A percentile compares a stretch with the other conserved stretches of the same genome.
Conservation (phyloP, 108 stramenopile species). For the Aurantiochytrium sp. region DNA sequence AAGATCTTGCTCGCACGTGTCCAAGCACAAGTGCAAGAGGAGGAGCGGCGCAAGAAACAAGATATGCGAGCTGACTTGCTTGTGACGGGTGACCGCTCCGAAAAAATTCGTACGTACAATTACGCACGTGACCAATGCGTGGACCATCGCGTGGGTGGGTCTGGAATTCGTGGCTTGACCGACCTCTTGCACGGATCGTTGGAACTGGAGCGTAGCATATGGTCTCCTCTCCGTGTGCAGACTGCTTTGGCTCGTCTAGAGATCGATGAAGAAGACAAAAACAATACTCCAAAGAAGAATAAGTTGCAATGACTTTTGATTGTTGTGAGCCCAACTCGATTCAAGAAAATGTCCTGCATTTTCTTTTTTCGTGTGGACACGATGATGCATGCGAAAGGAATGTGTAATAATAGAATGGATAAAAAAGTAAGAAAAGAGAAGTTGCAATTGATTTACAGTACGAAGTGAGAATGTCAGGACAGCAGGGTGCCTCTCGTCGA, state of each 20-base stretch:
- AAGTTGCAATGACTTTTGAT: no score
- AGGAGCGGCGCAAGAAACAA: constrained; percentile 47
- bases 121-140: constrained; percentile 92
- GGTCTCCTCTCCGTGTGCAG: neutral
- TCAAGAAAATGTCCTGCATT: no score
- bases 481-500: no score
- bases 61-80: constrained; percentile 55
- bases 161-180: constrained; percentile 54
- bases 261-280: neutral
- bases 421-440: neutral
- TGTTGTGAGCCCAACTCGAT: no score
- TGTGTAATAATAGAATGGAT: neutral
- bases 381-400: neutral
- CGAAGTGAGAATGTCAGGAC: neutral
- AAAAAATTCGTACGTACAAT: constrained; percentile 95
- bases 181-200: constrained; percentile 48
- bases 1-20: constrained; percentile 75
- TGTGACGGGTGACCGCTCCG: constrained; percentile 83
- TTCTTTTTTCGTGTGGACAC: no score
- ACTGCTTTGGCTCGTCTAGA: neutral
- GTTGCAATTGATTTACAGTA: neutral
- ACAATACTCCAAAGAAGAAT: neutral
- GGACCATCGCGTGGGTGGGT: constrained; percentile 83
- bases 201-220: neutral
- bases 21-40: constrained; percentile 43